phyloP scores from a whole-genome alignment of 208 protist species.

The Acanthamoeba healyi region DNA sequence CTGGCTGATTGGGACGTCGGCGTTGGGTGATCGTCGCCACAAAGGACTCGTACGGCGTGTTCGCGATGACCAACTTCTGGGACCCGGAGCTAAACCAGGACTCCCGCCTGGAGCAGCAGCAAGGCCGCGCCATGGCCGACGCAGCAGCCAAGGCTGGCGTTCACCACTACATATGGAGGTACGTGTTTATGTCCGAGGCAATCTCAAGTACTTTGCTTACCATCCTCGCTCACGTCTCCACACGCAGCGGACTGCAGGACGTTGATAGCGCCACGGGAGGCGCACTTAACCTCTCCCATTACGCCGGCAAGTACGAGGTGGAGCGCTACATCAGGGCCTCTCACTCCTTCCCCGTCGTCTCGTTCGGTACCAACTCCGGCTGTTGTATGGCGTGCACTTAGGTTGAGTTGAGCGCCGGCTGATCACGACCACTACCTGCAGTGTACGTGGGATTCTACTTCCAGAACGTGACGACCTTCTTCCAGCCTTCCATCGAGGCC shows the following conservation, averaged over 20 bases:
- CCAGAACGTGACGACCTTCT: constrained; percentile 13
- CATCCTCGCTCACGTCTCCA: neutral
- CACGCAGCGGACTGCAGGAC: neutral
- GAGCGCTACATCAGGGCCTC: neutral
- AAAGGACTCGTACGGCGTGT: neutral
- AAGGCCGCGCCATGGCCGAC: constrained; percentile 1
- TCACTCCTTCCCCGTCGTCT: neutral
- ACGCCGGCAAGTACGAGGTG: neutral
- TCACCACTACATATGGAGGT: constrained; percentile 35
- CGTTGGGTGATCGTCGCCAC: no score
- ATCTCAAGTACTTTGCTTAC: neutral
- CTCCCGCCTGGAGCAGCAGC: neutral
- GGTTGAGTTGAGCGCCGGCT: no score
- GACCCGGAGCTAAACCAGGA: constrained; percentile 36
- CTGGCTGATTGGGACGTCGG: neutral
- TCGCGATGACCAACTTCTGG: constrained; percentile 24
- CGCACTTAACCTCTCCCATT: neutral
- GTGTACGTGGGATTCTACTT: constrained; percentile 34
- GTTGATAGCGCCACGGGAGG: neutral
- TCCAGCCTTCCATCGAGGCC: neutral
- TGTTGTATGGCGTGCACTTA: neutral
- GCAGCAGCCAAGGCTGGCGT: constrained; percentile 10
- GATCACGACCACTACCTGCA: no score
- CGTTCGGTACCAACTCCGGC: neutral
- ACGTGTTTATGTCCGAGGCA: no score